Percentiles rank a stretch among this genome's conserved stretches.
These are phyloP conservation scores for Puccinia polysora DNA, from an alignment of 1,284 basidiomycete genomes.

Conservation along the genomic window DNA sequence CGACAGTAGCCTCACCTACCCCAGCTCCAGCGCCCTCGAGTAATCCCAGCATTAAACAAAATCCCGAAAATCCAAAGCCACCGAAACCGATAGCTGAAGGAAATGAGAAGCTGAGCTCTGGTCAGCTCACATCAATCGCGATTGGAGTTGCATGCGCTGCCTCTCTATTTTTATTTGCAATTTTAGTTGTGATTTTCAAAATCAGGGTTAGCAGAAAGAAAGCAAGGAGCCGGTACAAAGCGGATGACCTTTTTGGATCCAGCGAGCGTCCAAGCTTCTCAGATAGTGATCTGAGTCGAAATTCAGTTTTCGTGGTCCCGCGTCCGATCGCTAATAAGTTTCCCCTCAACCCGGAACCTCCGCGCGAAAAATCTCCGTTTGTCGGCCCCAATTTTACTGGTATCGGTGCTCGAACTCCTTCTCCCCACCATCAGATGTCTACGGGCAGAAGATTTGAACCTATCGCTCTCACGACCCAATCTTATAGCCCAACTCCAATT, in stretches of 20 bases:
- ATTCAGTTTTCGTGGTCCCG: conserved; percentile 1
- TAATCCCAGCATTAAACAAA: not conserved
- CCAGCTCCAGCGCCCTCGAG: too few species aligned
- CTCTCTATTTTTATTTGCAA: conserved; percentile 1
- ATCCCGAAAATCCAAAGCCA: not conserved
- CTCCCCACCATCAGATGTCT: not conserved
- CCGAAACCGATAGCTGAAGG: too few species aligned
- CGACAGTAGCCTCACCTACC: too few species aligned
- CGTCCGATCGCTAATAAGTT: conserved; percentile 9
- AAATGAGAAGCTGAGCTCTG: not conserved
- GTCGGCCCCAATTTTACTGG: not conserved
- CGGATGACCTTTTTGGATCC: conserved; percentile 10
- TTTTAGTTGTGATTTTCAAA: conserved; percentile 23
- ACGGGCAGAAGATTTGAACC: not conserved
- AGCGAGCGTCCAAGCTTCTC: conserved; percentile 6
- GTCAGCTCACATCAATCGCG: conserved; percentile 15
- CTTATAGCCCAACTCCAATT: too few species aligned
- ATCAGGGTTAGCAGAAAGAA: conserved; percentile 25
- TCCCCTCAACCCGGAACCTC: not conserved
- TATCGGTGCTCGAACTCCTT: not conserved
- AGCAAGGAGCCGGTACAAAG: not conserved
- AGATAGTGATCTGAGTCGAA: conserved; percentile 7
- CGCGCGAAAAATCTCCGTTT: not conserved
- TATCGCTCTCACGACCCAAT: not conserved
- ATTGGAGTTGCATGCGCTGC: conserved; percentile 13